Conservation (phyloP, 305 asterid genomes). For the Fraxinus nigra region DNA sequence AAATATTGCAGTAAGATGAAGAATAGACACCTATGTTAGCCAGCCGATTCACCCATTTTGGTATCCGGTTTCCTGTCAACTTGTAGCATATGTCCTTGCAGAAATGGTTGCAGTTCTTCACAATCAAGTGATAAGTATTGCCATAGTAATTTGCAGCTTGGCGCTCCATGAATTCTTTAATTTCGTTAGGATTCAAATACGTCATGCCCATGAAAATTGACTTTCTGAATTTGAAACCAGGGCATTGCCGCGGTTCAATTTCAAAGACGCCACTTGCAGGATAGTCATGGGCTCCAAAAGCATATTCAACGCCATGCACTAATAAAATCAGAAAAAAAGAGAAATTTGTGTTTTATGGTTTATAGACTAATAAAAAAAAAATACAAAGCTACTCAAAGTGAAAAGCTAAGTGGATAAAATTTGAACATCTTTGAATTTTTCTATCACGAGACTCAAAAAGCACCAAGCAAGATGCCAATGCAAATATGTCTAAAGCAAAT, state of each 20-base stretch:
- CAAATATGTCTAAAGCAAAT: not conserved
- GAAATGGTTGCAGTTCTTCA: slow-evolving; percentile 89
- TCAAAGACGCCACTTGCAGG: slow-evolving; percentile 83
- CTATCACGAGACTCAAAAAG: not conserved
- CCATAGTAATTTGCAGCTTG: slow-evolving; percentile 60
- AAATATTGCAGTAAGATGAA: not conserved
- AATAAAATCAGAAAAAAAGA: slow-evolving; percentile 5
- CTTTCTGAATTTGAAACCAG: slow-evolving; percentile 77
- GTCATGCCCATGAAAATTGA: slow-evolving; percentile 74
- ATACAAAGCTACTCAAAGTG: not conserved
- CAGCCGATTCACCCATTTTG: slow-evolving; percentile 88
- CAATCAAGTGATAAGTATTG: slow-evolving; percentile 66
- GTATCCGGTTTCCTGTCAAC: slow-evolving; percentile 66
- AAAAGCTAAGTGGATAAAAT: not conserved
- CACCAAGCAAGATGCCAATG: not conserved
- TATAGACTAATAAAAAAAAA: not conserved
- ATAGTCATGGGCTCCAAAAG: slow-evolving; percentile 79
- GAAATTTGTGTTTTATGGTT: not conserved
- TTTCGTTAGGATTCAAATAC: slow-evolving; percentile 51
- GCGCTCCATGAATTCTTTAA: slow-evolving; percentile 68
- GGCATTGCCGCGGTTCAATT: slow-evolving; percentile 79
- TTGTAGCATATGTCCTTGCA: slow-evolving; percentile 70
- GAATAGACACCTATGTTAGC: slow-evolving; percentile 65
- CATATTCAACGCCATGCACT: slow-evolving; percentile 82
- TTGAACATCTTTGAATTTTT: not conserved